Evolutionary conservation across 2,329 filamentous ascomycete species (phyloP).

Genomic region (Lasiodiplodia citricola): DNA sequence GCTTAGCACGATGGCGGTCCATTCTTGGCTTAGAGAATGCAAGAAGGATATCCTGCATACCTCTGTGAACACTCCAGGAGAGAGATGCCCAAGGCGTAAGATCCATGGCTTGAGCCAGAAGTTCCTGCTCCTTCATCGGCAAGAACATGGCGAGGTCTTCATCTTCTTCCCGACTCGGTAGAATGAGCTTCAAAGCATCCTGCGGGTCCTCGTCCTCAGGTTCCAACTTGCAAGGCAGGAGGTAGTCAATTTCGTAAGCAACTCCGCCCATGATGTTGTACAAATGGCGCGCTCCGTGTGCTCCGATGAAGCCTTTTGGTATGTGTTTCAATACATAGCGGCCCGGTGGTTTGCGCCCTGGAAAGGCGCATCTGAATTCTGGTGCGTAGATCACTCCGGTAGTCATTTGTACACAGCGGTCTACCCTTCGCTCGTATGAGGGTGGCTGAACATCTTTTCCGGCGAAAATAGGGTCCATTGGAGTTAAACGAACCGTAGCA

Average conservation of each 20-base stretch:
- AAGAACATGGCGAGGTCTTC: not conserved
- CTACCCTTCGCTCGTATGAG: not conserved
- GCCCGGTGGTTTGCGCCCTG: conserved; percentile 1
- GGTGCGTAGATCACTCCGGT: not conserved
- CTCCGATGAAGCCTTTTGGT: not conserved
- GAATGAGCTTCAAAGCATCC: not conserved
- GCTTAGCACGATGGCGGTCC: not conserved
- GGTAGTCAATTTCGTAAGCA: not conserved
- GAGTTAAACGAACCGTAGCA: too few species aligned
- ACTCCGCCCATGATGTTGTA: conserved; percentile 6
- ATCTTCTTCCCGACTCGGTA: not conserved
- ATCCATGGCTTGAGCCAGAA: not conserved
- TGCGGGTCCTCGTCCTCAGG: not conserved
- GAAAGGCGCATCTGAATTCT: not conserved
- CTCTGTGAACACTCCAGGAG: not conserved
- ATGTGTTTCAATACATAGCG: not conserved
- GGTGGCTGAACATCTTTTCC: not conserved
- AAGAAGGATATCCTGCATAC: not conserved
- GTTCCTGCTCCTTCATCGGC: not conserved
- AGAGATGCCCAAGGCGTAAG: not conserved
- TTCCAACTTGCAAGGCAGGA: not conserved
- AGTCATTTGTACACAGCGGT: not conserved
- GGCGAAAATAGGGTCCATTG: not conserved
- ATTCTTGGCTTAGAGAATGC: not conserved
- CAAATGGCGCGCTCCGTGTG: not conserved